Evolutionary conservation across 495 filamentous ascomycete genomes (phyloP), one percentile per base, ranked within the genome.

Genomic region (Penicillium malachiteum): DNA sequence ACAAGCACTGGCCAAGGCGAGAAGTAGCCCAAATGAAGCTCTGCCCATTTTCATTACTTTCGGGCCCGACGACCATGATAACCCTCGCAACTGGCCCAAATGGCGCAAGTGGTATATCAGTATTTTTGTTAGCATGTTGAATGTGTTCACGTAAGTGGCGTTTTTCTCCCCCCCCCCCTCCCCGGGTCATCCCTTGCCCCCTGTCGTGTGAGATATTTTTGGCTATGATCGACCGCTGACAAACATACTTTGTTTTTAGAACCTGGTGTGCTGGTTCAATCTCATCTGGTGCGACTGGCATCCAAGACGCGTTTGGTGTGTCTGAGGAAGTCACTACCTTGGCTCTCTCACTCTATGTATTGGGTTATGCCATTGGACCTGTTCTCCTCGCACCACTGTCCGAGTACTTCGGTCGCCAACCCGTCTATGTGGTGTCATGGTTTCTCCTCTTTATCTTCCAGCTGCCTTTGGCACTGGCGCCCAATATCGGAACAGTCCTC

Each of bases 351-450:
- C 73, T 82, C 3, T 84, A 78, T 62, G 68, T 86, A 0, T 69
- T 86, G 0, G 81, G 76, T 3, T 77, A 74, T 48, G 80, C 73
- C 11, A 62, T 82, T 46, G 81, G 80, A 0, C 83, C 83, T 0
- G 67, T 87, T 3, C 65, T 87, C 33, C 74, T 86, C 16, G 84
- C 80, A 1, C 87, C 87, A 0, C 71, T 88, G 1, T 81, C 78
- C 21, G 87, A 89, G 66, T 68, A 87, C 49, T 88, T 81, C 59
- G 87, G 87, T 11, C 76, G 86, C 21, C 74, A 81, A 12, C 65
- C 73, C 5, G 73, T 88, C 14, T 85, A 48, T 56, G 79, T 62
- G 81, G 78, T 73, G 54, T 88, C 33, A 52, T 83, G 56, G 87
- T 83, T 74, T 80, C 76, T 62, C 33, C 81, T 85, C 58, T 67